A percentile compares a stretch with the other conserved stretches of the same genome.
These are phyloP conservation scores for Mortierella sp. DNA, from an alignment of 371 early-diverging fungal genomes.

Conservation along the genomic window DNA sequence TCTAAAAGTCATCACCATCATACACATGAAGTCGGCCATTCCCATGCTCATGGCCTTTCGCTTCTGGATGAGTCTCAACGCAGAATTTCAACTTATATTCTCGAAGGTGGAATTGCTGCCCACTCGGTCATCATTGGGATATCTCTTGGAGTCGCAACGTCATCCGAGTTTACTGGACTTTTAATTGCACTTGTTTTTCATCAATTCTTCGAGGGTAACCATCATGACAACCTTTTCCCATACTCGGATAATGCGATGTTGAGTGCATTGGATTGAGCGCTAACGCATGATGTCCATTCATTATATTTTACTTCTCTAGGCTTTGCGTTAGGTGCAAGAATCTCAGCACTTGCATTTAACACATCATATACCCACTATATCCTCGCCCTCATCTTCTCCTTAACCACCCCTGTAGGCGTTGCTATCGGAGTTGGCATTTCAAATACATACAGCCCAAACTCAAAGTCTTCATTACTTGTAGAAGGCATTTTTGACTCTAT, in stretches of 20 bases:
- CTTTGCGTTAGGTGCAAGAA: conserved; percentile 85
- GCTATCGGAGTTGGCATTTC: conserved; percentile 78
- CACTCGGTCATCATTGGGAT: conserved; percentile 93
- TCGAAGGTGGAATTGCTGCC: conserved; percentile 87
- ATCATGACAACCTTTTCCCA: not conserved
- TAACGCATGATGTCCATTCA: conserved; percentile 20
- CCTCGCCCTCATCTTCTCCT: conserved; percentile 61
- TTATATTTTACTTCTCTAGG: conserved; percentile 62
- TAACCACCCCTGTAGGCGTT: conserved; percentile 82
- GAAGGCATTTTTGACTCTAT: conserved; percentile 84
- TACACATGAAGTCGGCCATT: conserved; percentile 15
- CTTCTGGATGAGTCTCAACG: conserved; percentile 24
- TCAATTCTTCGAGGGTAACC: conserved; percentile 60
- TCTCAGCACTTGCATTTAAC: conserved; percentile 64
- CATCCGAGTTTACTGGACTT: conserved; percentile 73
- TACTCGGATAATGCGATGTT: too few species aligned
- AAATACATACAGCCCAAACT: conserved; percentile 65
- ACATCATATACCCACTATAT: conserved; percentile 49
- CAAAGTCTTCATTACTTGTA: conserved; percentile 65
- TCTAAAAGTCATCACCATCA: conserved; percentile 17
- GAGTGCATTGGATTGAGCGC: too few species aligned
- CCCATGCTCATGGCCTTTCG: conserved; percentile 23
- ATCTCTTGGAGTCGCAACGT: conserved; percentile 77
- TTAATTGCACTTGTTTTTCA: conserved; percentile 89
- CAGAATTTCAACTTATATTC: conserved; percentile 60